Conservation (phyloP, 73 alveolate species). For the Durusdinium trenchii region DNA sequence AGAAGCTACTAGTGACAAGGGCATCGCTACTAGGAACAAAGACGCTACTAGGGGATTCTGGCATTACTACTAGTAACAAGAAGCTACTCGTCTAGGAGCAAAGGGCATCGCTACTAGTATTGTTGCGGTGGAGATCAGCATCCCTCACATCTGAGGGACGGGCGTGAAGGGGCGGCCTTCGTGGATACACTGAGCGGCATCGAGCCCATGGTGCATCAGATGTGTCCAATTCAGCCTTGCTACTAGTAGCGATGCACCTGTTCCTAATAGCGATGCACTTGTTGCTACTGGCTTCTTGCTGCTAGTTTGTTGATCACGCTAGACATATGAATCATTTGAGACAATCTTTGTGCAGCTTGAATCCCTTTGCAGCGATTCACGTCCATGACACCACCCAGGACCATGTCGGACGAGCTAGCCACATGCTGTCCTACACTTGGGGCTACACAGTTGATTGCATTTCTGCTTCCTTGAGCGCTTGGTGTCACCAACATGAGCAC, state of each 20-base stretch:
- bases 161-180: conserved; percentile 71
- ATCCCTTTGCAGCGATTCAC: not conserved
- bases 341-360: not conserved
- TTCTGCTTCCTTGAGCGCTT: conserved; percentile 42
- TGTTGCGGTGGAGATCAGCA: not conserved
- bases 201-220: conserved; percentile 9
- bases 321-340: too few relatives aligned
- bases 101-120: too few relatives aligned
- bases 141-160: conserved; percentile 34
- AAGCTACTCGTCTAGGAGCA: too few relatives aligned
- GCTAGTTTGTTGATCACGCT: not conserved
- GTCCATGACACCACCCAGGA: conserved; percentile 12
- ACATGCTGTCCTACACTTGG: conserved; percentile 93
- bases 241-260: not conserved
- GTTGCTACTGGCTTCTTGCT: not conserved
- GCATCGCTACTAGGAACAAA: too few relatives aligned
- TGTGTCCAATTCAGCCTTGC: not conserved
- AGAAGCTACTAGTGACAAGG: too few relatives aligned
- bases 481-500: conserved; percentile 9
- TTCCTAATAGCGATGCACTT: not conserved
- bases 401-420: conserved; percentile 48
- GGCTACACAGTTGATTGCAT: conserved; percentile 38
- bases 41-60: too few relatives aligned
- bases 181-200: conserved; percentile 49
- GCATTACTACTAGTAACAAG: too few relatives aligned